Percentiles rank a stretch among this genome's conserved stretches.
These are phyloP conservation scores for Chrysanthemum seticuspe DNA, from an alignment of 129 eudicot species.

Conservation along the genomic window DNA sequence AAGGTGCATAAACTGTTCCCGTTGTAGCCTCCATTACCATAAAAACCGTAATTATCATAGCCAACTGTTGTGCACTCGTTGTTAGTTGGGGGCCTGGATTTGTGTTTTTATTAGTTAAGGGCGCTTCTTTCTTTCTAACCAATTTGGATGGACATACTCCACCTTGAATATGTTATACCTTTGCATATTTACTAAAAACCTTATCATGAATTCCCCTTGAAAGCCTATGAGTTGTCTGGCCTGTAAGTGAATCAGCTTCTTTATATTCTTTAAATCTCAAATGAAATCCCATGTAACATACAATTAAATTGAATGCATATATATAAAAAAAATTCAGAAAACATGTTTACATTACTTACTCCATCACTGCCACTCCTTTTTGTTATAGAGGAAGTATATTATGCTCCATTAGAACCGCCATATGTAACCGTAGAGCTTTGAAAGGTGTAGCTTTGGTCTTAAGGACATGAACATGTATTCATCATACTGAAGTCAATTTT, in stretches of 20 bases:
- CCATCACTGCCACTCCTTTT: slow-evolving; percentile 85
- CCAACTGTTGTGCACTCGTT: too few relatives aligned
- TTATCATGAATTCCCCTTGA: slow-evolving; percentile 71
- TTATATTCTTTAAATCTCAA: slow-evolving; percentile 70
- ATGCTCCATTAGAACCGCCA: slow-evolving; percentile 89
- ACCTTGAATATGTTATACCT: too few relatives aligned
- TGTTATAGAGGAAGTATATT: slow-evolving; percentile 55
- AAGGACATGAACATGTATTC: slow-evolving; percentile 35
- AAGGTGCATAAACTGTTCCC: too few relatives aligned
- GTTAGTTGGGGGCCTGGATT: too few relatives aligned
- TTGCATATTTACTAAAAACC: too few relatives aligned
- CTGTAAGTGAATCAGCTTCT: slow-evolving; percentile 78
- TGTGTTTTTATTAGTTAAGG: too few relatives aligned
- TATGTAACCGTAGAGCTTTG: slow-evolving; percentile 77
- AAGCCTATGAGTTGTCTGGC: slow-evolving; percentile 78
- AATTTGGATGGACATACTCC: too few relatives aligned
- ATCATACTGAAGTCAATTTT: slow-evolving; percentile 38
- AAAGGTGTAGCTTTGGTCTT: slow-evolving; percentile 53
- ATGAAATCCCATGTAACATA: slow-evolving; percentile 36
- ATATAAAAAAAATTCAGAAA: neutral
- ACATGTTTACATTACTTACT: slow-evolving; percentile 40
- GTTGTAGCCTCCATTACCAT: too few relatives aligned
- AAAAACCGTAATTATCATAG: too few relatives aligned
- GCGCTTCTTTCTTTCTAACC: too few relatives aligned
- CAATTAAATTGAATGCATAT: neutral